A percentile compares a stretch with the other conserved stretches of the same genome.
phyloP scores from a whole-genome alignment of 257 asterid genomes.

The Solanum tarijense region DNA sequence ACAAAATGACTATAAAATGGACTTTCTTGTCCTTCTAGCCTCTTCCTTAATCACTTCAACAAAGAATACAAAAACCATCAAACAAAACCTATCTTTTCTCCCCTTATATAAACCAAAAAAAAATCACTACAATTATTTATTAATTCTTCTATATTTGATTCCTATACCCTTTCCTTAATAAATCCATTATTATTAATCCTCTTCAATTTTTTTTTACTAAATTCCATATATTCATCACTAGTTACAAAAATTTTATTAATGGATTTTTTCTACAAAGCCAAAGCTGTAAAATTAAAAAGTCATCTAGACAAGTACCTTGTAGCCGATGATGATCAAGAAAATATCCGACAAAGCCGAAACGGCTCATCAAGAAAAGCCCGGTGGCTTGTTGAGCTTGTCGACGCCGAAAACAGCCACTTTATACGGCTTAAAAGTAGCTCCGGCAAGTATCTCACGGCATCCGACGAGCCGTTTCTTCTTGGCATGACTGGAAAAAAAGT shows the following conservation, averaged over 20 bases:
- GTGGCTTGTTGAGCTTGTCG: constrained; percentile 79
- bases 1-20: not conserved
- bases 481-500: constrained; percentile 85
- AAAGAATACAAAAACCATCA: constrained; percentile 7
- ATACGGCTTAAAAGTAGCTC: constrained; percentile 68
- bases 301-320: constrained; percentile 69
- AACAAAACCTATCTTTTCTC: constrained; percentile 12
- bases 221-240: not conserved
- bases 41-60: not conserved
- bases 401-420: constrained; percentile 19
- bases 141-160: not conserved
- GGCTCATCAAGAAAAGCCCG: constrained; percentile 51
- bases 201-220: not conserved
- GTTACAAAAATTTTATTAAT: not conserved
- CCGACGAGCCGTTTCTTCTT: constrained; percentile 43
- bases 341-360: constrained; percentile 62
- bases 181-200: not conserved
- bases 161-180: not conserved
- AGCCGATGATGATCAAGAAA: constrained; percentile 66
- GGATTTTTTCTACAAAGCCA: constrained; percentile 60
- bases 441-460: constrained; percentile 58
- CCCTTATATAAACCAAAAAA: not conserved
- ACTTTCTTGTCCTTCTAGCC: not conserved
- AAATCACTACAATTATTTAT: not conserved
- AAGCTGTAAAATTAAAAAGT: constrained; percentile 54